phyloP scores from a whole-genome alignment of 352 stramenopile species.

The Globisporangium camurandrum region DNA sequence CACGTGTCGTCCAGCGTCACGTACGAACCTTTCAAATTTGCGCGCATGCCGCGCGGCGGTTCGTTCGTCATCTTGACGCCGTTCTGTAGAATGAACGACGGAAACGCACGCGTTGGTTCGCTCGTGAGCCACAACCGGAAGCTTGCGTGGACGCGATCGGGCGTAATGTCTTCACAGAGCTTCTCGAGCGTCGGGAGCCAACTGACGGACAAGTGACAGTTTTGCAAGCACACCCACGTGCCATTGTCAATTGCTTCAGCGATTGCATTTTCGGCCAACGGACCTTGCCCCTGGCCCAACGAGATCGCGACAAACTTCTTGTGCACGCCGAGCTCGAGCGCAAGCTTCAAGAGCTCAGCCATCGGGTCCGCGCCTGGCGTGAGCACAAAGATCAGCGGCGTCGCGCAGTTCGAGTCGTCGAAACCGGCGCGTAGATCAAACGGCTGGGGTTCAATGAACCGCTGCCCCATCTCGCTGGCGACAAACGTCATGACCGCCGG shows the following conservation, averaged over 20 bases:
- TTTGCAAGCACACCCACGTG: constrained; percentile 94
- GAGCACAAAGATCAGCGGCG: constrained; percentile 93
- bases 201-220: constrained; percentile 92
- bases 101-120: constrained; percentile 90
- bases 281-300: constrained; percentile 91
- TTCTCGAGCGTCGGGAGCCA: constrained; percentile 94
- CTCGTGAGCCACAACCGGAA: constrained; percentile 95
- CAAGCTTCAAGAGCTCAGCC: constrained; percentile 90
- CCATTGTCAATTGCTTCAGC: constrained; percentile 89
- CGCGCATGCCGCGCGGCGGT: constrained; percentile 90
- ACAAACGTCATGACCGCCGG: constrained; percentile 90
- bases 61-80: constrained; percentile 96
- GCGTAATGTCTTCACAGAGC: constrained; percentile 91
- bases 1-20: constrained; percentile 72
- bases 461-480: constrained; percentile 77
- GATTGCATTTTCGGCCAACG: constrained; percentile 89
- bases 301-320: constrained; percentile 93
- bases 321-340: constrained; percentile 85
- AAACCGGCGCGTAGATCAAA: constrained; percentile 92
- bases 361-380: constrained; percentile 93
- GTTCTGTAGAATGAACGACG: constrained; percentile 91
- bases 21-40: constrained; percentile 92
- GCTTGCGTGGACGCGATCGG: constrained; percentile 85
- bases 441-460: constrained; percentile 90
- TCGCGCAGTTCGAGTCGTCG: constrained; percentile 91